Evolutionary conservation across 148 eudicot species (phyloP), one percentile per base, ranked within the genome.

Genomic region (Fagopyrum homotropicum): DNA sequence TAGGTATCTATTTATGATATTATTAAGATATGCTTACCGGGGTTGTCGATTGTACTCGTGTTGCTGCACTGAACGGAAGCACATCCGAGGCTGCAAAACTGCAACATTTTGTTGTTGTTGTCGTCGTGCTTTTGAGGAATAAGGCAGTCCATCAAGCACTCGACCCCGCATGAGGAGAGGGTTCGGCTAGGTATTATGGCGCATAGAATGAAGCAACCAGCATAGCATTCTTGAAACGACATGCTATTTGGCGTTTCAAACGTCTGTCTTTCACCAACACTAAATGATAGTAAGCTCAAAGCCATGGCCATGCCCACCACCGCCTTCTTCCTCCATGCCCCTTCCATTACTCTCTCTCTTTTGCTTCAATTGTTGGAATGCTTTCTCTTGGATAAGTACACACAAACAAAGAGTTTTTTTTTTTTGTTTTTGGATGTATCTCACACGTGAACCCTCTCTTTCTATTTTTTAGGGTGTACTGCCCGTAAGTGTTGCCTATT

Each of bases 151-250:
- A 66, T 35, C 71, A 66, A 43, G 47, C 71, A 66, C 47, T 66
- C 71, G 19, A 66, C 35, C 6, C 71, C 71, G 22, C 71, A 66
- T 14, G 47, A 66, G 45, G 71, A 66, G 71, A 66, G 71, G 46
- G 71, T 66, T 66, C 71, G 71, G n/a, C 17, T 66, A 5, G 71
- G 71, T 15, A 12, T 45, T 5, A 66, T 66, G 71, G 71, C 71
- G 12, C 71, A 66, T n/a, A 66, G 46, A 66, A 66, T 66, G 71
- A 66, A 66, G 47, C 71, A 66, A 45, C 47, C 71, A 0, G 71
- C 71, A 46, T 66, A 66, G 47, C 71, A 66, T 43, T 35, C 71
- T 66, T 66, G 71, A 66, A 66, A 66, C 47, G 71, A 66, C 71
- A 66, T 40, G 47, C 47, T 66, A 40, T 66, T 66, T 6, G 46